Evolutionary conservation across 441 rosid species (phyloP), one percentile per base, ranked within the genome.

Genomic region (Adansonia rubrostipa): DNA sequence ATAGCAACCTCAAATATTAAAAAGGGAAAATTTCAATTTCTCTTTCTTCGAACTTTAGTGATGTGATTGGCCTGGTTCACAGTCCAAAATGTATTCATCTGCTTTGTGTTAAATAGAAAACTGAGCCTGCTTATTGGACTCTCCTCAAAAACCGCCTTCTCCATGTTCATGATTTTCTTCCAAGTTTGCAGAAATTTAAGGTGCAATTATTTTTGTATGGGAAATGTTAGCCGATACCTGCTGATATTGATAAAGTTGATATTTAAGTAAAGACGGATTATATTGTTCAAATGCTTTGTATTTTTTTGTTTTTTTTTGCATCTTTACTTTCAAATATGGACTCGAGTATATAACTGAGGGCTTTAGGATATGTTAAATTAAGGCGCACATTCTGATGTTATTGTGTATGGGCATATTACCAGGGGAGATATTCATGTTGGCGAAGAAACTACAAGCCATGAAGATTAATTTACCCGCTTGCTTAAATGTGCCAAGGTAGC

Each of bases 341-440:
- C 56, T 13, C 36, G 68, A 63, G 13, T 62, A 62, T 10, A n/a
- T 57, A 22, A 57, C 7, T 62, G 36, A 42, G 24, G 33, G n/a
- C 73, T 22, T 60, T 19, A 17, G 19, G n/a, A 54, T 50, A 36
- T 53, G 13, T 45, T 72, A 15, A 17, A 44, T 47, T 3, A 56
- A 78, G 11, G 22, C 53, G 53, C 28, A 40, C 45, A 44, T 64
- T 66, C 80, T 75, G 69, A 84, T 63, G 56, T 45, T 53, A 74
- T 20, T 48, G 57, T 11, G 56, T 75, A 33, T 33, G 28, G 57
- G 36, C 76, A 63, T 74, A 48, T 74, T 28, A 47, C 71, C 92
- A 96, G 97, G 92, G 85, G 57, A 78, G 83, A 79, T 81, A 63
- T 60, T 83, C 93, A 42, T 93, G 98, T 81, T 96, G 98, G 99